Evolutionary conservation across 1,284 basidiomycete genomes (phyloP), one percentile per base, ranked within the genome.

Genomic region (Gymnopus androsaceus): DNA sequence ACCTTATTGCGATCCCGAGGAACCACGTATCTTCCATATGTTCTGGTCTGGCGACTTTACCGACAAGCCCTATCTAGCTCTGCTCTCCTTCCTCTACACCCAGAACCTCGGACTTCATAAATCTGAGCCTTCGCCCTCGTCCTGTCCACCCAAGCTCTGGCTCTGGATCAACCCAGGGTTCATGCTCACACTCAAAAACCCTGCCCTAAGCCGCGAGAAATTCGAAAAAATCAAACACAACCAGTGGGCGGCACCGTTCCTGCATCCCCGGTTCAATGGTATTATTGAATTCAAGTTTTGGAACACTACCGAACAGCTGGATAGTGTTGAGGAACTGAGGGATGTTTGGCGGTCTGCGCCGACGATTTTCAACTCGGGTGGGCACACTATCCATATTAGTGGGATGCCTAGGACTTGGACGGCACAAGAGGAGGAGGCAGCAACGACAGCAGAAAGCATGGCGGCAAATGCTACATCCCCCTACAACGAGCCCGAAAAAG

Each of bases 231-330:
- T 94, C 36, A 82, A 83, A 58, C 75, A 78, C 7, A 94, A 89
- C 66, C 90, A 90, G 0, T 94, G 92, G 92, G 84, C 88, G 1
- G 83, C 89, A 3, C 92, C 92, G 0, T 92, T 94, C 76, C 75
- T 94, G 15, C 89, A 94, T 68, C 82, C 82, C n/a, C 79, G 90
- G 50, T 94, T 94, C 75, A 80, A 83, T 57, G 86, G 90, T 59
- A 80, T 90, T 21, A 85, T 94, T 69, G 83, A 89, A 66, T 94
- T 94, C 76, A 90, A 88, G 67, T 79, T 94, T 65, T 94, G 92
- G 92, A 94, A 94, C 67, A 94, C 92, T 30, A 94, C 92, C 2
- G 92, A 93, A 64, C 91, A 93, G 63, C 76, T 94, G 40, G 92
- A 94, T 60, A 85, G 87, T 31, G 79, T 92, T 1, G 83, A 84